Evolutionary conservation across 306 rosid genomes (phyloP), one percentile per base, ranked within the genome.

Genomic region (Begonia loranthoides): DNA sequence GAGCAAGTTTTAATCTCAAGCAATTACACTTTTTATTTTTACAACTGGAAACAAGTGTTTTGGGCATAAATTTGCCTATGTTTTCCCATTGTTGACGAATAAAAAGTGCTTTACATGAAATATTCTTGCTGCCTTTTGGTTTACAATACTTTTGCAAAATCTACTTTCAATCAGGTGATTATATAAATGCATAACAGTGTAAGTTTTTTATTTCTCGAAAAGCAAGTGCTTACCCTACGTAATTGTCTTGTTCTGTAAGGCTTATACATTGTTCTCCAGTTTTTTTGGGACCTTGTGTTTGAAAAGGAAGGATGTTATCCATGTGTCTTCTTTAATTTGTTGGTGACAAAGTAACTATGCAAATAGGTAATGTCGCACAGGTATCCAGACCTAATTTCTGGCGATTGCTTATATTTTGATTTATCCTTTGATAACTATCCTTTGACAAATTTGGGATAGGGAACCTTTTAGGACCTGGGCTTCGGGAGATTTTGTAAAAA

Each of bases 401-500:
- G 47, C 10, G 15, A n/a, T 43, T 43, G n/a, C 15, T 43, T 43
- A 10, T n/a, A 43, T 39, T 55, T 40, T 48, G 22, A 48, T 58
- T 48, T 39, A 47, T 47, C 17, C 52, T 49, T 9, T 49, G 12
- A 7, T 47, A 47, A n/a, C 51, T 41, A 12, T 47, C 50, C 14
- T 46, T 47, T n/a, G 17, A 15, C 10, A n/a, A 10, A 19, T 3
- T 49, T n/a, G 12, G 10, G 12, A 15, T 49, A 49, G 28, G 10
- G 52, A 49, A 4, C 10, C 17, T 49, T 19, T 49, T 8, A 51
- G 47, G 13, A 11, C 47, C 47, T 43, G 15, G 15, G 14, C 13
- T 43, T 43, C 15, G 0, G 47, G 15, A 10, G 47, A 40, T 59
- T 52, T 58, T 57, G 53, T 56, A 73, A 93, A 68, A 43, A 43